Conservation (phyloP, 805 yeast species). For the Cyberlindnera galapagoensis region DNA sequence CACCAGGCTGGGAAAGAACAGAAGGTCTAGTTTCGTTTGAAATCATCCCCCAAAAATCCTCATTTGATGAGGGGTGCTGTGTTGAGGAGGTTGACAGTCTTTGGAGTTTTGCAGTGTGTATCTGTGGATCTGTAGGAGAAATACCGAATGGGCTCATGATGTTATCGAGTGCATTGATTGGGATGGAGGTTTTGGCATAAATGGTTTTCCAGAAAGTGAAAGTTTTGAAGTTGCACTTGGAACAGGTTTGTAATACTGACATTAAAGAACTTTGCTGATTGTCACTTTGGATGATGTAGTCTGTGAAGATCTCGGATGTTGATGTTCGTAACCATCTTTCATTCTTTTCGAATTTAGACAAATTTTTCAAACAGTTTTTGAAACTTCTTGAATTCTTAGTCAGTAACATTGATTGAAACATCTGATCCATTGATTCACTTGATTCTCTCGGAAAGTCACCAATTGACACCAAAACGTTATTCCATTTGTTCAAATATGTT, state of each 20-base stretch:
- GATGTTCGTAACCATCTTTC: slow-evolving; percentile 12
- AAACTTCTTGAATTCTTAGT: slow-evolving; percentile 11
- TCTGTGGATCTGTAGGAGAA: background rate
- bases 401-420: slow-evolving; percentile 11
- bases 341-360: slow-evolving; percentile 3
- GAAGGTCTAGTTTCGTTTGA: slow-evolving; percentile 4
- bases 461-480: slow-evolving; percentile 9
- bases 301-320: slow-evolving; percentile 10
- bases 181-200: slow-evolving; percentile 8
- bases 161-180: slow-evolving; percentile 4
- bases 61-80: background rate
- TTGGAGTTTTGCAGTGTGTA: slow-evolving; percentile 7
- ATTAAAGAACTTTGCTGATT: slow-evolving; percentile 1
- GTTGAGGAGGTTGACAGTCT: too few relatives aligned
- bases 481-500: slow-evolving; percentile 13
- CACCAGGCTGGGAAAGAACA: slow-evolving; percentile 4
- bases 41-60: slow-evolving; percentile 12
- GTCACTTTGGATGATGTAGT: slow-evolving; percentile 7
- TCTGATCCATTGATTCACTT: slow-evolving; percentile 10
- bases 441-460: slow-evolving; percentile 15
- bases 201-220: slow-evolving; percentile 13
- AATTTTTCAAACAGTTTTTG: slow-evolving; percentile 9
- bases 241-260: slow-evolving; percentile 2
- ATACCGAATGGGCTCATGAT: slow-evolving; percentile 1
- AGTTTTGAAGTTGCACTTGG: slow-evolving; percentile 1